Percentiles rank a stretch among this genome's conserved stretches.
These are phyloP conservation scores for Histomonas meleagridis DNA, from an alignment of 208 protist species.

Conservation along the genomic window DNA sequence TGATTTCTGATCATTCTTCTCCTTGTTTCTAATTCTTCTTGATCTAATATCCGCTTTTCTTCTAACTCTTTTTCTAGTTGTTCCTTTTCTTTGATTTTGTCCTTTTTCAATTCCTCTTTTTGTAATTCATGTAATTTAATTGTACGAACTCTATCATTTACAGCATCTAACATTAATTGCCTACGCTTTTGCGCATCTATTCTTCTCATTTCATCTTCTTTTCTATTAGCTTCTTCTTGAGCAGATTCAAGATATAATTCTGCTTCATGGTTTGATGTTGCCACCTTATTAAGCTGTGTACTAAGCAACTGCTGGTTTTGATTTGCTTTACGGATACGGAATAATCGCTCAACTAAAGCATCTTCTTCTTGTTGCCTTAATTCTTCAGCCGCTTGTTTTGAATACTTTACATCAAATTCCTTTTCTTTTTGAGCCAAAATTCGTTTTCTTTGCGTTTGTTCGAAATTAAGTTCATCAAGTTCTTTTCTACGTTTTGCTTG, in stretches of 20 bases:
- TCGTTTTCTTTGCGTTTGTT: not conserved
- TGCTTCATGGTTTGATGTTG: not conserved
- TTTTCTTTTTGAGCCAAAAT: not conserved
- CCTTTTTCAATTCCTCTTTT: not conserved
- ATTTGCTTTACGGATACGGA: not conserved
- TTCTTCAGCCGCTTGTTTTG: not conserved
- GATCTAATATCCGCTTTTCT: not conserved
- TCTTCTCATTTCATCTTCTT: not conserved
- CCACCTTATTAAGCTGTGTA: not conserved
- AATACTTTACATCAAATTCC: not conserved
- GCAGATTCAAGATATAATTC: not conserved
- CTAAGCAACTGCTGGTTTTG: not conserved
- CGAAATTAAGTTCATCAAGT: not conserved
- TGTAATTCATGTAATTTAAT: constrained; percentile 2
- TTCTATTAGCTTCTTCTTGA: not conserved
- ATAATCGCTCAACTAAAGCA: not conserved
- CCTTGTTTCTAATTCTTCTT: not conserved
- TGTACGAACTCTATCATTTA: not conserved
- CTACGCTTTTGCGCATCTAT: not conserved
- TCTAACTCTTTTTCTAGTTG: not conserved
- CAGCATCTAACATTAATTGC: not conserved
- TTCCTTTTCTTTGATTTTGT: not conserved
- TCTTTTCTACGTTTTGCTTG: not conserved
- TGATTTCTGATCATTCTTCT: not conserved
- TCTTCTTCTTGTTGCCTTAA: constrained; percentile 25